Conservation (phyloP, 768 basidiomycete genomes). For the Lactarius deliciosus region DNA sequence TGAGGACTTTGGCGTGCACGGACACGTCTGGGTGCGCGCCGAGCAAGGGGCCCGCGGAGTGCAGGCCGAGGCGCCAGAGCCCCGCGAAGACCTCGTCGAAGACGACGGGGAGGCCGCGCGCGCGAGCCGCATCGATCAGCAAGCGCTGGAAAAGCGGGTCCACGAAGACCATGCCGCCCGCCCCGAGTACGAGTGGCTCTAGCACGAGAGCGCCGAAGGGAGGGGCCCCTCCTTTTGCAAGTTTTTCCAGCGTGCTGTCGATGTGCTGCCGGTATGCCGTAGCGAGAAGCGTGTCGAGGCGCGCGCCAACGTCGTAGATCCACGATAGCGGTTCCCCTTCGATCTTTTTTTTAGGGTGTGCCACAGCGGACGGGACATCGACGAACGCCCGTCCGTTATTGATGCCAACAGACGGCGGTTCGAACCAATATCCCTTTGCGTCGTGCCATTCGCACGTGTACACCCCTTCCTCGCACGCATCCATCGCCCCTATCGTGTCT, state of each 20-base stretch:
- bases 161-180: slow-evolving; percentile 96
- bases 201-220: slow-evolving; percentile 75
- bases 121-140: slow-evolving; percentile 77
- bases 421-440: slow-evolving; percentile 91
- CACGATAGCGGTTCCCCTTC: slow-evolving; percentile 49
- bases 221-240: slow-evolving; percentile 42
- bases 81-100: slow-evolving; percentile 97
- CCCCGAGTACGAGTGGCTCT: slow-evolving; percentile 92
- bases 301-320: slow-evolving; percentile 67
- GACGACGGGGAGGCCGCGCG: slow-evolving; percentile 80
- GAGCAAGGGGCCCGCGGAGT: slow-evolving; percentile 62
- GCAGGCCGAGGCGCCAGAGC: slow-evolving; percentile 80
- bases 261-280: slow-evolving; percentile 62
- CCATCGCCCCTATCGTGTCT: slow-evolving; percentile 97
- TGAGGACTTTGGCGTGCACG: slow-evolving; percentile 90
- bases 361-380: slow-evolving; percentile 51
- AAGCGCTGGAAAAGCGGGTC: slow-evolving; percentile 95
- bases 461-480: slow-evolving; percentile 87
- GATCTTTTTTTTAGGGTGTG: slow-evolving; percentile 29
- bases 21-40: slow-evolving; percentile 82
- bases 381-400: slow-evolving; percentile 57
- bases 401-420: slow-evolving; percentile 77
- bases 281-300: slow-evolving; percentile 64
- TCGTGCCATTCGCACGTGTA: slow-evolving; percentile 97
- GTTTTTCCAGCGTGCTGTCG: slow-evolving; percentile 45